Evolutionary conservation across 2,329 filamentous ascomycete species (phyloP), one percentile per base, ranked within the genome.

Genomic region (Pezicula carpinea): DNA sequence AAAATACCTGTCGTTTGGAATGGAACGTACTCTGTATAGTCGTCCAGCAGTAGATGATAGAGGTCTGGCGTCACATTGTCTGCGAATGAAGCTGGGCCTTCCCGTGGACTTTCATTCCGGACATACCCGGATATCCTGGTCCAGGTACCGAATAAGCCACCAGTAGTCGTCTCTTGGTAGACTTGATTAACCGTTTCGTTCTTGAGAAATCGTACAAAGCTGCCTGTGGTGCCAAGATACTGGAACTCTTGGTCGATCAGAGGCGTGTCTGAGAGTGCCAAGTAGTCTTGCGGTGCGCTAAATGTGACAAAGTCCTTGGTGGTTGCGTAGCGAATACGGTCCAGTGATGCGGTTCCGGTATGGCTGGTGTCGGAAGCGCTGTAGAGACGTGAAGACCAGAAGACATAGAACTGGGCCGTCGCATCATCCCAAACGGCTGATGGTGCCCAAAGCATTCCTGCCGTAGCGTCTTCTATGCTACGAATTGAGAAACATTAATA

Each of bases 401-500:
- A 39, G n/a, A 39, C 35, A 39, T 39, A 39, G 35, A 17, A 39
- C 13, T 39, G 35, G 6, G 17, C 6, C 8, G 35, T 17, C 21
- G 35, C 35, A 18, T 39, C 35, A 39, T 39, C 35, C 35, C 35
- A 39, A 6, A 39, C 35, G 4, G 35, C 35, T 17, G 35, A 39
- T n/a, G 35, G 35, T 39, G 35, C 35, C 35, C 35, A 39, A 18
- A 39, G n/a, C 35, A 39, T 39, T n/a, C 35, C 35, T 18, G 35
- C 35, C 21, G 35, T 39, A 15, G n/a, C 18, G 13, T 39, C 35
- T 13, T 39, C 35, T 6, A 39, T 18, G 21, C 35, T 39, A 18
- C 5, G 5, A 18, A 39, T 39, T 18, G 35, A 8, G n/a, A 19
- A 39, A 11, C n/a, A 10, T 15, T 17, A 6, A 39, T 17, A 34